Percentiles rank a stretch among this genome's conserved stretches.
Evolutionary conservation across 208 protist genomes (phyloP).

Genomic region (Acanthamoeba sp.): DNA sequence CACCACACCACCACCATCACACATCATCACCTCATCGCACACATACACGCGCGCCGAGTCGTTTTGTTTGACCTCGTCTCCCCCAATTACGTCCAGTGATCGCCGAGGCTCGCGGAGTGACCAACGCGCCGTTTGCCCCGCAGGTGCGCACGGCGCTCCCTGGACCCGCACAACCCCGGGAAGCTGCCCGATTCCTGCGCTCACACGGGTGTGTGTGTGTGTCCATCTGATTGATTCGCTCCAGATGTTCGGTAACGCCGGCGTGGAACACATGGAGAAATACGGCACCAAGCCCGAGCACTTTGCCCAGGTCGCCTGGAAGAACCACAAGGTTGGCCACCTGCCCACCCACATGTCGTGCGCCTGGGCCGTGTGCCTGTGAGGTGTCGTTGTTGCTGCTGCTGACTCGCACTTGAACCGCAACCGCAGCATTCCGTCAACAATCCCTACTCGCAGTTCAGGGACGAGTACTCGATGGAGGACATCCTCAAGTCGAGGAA

Average conservation of each 20-base stretch:
- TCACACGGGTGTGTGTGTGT: too few species aligned
- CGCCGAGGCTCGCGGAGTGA: conserved; percentile 48
- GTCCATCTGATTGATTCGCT: conserved; percentile 14
- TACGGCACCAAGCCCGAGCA: conserved; percentile 80
- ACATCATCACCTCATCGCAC: neutral
- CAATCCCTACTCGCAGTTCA: conserved; percentile 85
- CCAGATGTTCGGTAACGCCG: conserved; percentile 83
- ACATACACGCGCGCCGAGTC: too few species aligned
- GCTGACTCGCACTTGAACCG: neutral
- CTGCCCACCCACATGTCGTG: neutral
- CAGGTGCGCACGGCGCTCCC: neutral
- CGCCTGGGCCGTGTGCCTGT: neutral
- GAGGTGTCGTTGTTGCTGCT: too few species aligned
- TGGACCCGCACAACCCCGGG: neutral
- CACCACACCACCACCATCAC: neutral
- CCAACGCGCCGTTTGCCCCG: conserved; percentile 72
- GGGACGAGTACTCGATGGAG: conserved; percentile 79
- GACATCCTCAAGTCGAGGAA: conserved; percentile 67
- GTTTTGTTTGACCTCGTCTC: neutral
- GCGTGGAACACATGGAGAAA: conserved; percentile 81
- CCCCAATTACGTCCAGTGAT: conserved; percentile 31
- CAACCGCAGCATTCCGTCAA: conserved; percentile 71
- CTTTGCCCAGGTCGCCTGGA: conserved; percentile 84
- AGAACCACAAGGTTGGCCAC: conserved; percentile 82
- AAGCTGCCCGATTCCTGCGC: neutral